These are phyloP conservation scores for Mycosphaerelloides madeirae DNA, from an alignment of 2,329 filamentous ascomycete genomes.

Conservation along the genomic window DNA sequence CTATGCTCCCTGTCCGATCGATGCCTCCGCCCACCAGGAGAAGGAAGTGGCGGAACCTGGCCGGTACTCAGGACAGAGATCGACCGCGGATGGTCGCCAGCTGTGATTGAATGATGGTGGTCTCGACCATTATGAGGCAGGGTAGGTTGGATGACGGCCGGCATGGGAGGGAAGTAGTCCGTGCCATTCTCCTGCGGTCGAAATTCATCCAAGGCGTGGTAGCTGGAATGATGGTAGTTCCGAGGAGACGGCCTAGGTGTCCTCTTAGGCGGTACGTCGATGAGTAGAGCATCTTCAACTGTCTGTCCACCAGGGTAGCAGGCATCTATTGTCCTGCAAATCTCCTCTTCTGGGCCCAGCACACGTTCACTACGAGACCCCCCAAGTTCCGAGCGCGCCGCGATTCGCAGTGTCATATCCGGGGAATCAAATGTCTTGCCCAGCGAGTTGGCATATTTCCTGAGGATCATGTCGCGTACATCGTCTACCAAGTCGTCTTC, in stretches of 20 bases:
- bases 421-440: constrained; percentile 85
- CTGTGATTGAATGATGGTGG: constrained; percentile 32
- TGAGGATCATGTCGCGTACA: constrained; percentile 83
- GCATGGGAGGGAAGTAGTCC: constrained; percentile 79
- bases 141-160: constrained; percentile 42
- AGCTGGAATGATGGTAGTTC: constrained; percentile 44
- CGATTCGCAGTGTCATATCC: constrained; percentile 75
- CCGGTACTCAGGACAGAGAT: constrained; percentile 79
- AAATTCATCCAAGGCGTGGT: constrained; percentile 57
- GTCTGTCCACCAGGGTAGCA: constrained; percentile 84
- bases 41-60: constrained; percentile 74
- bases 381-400: constrained; percentile 50
- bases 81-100: constrained; percentile 51
- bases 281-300: constrained; percentile 83
- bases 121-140: constrained; percentile 35
- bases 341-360: constrained; percentile 80
- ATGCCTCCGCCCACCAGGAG: constrained; percentile 63
- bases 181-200: constrained; percentile 64
- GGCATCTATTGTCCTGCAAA: constrained; percentile 70
- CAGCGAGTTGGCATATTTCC: constrained; percentile 90
- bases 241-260: constrained; percentile 79
- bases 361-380: constrained; percentile 53
- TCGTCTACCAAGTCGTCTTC: constrained; percentile 93
- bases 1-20: constrained; percentile 34
- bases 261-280: constrained; percentile 73